Conservation (phyloP, 2,329 filamentous ascomycete genomes). For the Bipolaris sorokiniana region DNA sequence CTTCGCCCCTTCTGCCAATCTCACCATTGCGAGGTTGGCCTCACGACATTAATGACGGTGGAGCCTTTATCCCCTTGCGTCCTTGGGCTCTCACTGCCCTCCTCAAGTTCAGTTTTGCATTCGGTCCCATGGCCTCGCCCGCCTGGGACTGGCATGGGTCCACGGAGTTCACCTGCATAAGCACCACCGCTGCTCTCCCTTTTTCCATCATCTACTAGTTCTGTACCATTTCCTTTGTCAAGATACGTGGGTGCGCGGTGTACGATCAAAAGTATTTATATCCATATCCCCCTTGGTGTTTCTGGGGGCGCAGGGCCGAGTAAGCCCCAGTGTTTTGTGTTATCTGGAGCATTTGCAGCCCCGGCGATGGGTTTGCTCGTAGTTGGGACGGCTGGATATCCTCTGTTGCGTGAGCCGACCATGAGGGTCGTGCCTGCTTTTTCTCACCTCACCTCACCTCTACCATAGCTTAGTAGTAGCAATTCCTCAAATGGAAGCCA, state of each 20-base stretch:
- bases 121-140: slow-evolving; percentile 13
- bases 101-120: slow-evolving; percentile 12
- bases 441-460: slow-evolving; percentile 21
- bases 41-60: slow-evolving; percentile 27
- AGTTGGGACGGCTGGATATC: slow-evolving; percentile 26
- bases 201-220: slow-evolving; percentile 11
- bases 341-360: slow-evolving; percentile 28
- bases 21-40: slow-evolving; percentile 17
- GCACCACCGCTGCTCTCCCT: slow-evolving; percentile 23
- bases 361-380: slow-evolving; percentile 26
- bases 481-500: slow-evolving; percentile 26
- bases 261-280: slow-evolving; percentile 44
- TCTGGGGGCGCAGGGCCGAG: background rate
- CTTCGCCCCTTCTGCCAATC: background rate
- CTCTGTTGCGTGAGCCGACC: slow-evolving; percentile 28
- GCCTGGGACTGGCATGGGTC: slow-evolving; percentile 22
- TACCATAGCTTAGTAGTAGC: slow-evolving; percentile 26
- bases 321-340: slow-evolving; percentile 11
- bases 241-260: slow-evolving; percentile 26
- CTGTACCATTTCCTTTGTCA: slow-evolving; percentile 33
- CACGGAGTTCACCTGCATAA: slow-evolving; percentile 35
- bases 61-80: slow-evolving; percentile 11
- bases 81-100: slow-evolving; percentile 16
- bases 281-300: slow-evolving; percentile 29
- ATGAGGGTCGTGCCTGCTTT: slow-evolving; percentile 21